Base-by-base conservation (phyloP, 306 rosid genomes). In the Inga laurina region DNA sequence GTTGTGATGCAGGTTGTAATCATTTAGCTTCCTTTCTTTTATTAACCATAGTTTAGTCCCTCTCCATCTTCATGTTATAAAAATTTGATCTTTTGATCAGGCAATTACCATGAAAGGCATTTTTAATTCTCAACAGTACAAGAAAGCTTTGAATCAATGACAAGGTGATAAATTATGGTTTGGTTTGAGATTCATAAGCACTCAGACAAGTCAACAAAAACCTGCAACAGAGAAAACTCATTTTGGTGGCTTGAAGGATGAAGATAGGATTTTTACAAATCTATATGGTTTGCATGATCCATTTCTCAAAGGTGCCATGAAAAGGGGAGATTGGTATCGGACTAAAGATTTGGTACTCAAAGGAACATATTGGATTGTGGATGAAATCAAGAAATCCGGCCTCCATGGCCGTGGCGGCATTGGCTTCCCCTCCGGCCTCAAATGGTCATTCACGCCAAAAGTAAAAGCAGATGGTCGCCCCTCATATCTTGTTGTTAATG, bases 371-470 rank as follows among this genome's bases (percentile, higher is more conserved):
- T 97, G 99, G 99, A 94, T 97, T 86, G 97, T 94, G 22, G 94
- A 90, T 84, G 98, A 97, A 81, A 85, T 97, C 85, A 97, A 97
- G 88, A 97, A 94, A 86, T 97, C 98, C 74, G 98, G 98, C 74
- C 98, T 94, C 71, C 98, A 97, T 65, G 98, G 99, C 7, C 97
- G 34, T 32, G 34, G 34, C 44, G 98, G 98, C 84, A 97, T 97
- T 69, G 99, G 99, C 77, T 97, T 97, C 77, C 98, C 98, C 67
- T 94, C 98, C 46, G 98, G 98, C 45, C 97, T 97, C 46, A 97
- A 97, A 86, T 97, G 98, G 99, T 97, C 99, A 64, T 97, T 97
- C 84, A 97, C 94, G 99, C 99, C 99, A 34, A 97, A 97, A 87
- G 92, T 85, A 70, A 94, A 98, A 21, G 41, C 7, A 37, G 97